Conservation (phyloP, 1,284 basidiomycete genomes). For the Lignosus rhinocerotis region DNA sequence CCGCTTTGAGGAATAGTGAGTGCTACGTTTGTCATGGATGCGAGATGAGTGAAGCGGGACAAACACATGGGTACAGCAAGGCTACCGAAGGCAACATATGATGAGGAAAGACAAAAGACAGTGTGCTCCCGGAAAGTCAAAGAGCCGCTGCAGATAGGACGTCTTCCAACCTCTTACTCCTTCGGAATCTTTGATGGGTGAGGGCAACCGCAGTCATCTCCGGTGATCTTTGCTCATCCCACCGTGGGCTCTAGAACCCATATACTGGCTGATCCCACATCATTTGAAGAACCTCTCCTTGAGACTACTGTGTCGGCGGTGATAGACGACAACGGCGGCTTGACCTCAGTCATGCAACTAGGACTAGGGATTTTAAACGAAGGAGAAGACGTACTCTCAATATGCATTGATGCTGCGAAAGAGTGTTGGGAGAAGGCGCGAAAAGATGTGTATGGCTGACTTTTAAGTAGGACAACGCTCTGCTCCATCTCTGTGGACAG, state of each 20-base stretch:
- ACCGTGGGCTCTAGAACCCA: constrained; percentile 47
- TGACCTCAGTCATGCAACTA: constrained; percentile 62
- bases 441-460: constrained; percentile 23
- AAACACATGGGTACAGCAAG: constrained; percentile 49
- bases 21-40: constrained; percentile 11
- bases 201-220: constrained; percentile 28
- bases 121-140: constrained; percentile 61
- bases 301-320: constrained; percentile 70
- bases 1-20: constrained; percentile 84
- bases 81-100: constrained; percentile 73
- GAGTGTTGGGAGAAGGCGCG: constrained; percentile 31
- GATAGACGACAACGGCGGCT: constrained; percentile 52
- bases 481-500: too few species aligned
- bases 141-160: constrained; percentile 47
- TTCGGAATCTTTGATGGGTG: constrained; percentile 86
- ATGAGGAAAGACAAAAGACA: constrained; percentile 68
- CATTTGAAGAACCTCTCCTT: constrained; percentile 88
- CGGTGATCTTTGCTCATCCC: neutral
- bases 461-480: too few species aligned
- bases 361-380: constrained; percentile 43
- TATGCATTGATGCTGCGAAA: constrained; percentile 50
- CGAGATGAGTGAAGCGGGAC: neutral
- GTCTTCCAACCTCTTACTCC: constrained; percentile 62
- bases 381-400: constrained; percentile 39
- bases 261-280: constrained; percentile 80